These are phyloP conservation scores for Tetrapisispora nanseiensis DNA, from an alignment of 805 yeast species.

Conservation along the genomic window DNA sequence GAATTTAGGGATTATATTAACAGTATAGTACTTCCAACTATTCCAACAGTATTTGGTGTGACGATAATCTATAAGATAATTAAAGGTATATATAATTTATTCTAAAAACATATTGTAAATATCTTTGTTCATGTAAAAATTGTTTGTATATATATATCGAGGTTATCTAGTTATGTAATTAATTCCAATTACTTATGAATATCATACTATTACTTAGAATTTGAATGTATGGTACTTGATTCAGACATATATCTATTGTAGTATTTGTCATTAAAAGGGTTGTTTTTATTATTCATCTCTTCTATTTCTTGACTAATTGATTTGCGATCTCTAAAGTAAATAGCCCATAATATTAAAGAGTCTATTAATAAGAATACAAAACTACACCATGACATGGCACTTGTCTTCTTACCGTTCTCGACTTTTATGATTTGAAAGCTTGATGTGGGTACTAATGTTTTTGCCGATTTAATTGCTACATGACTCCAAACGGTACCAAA, in stretches of 20 bases:
- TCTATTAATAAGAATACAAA: conserved; percentile 40
- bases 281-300: conserved; percentile 6
- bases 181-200: too few species aligned
- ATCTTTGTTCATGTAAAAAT: too few species aligned
- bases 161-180: too few species aligned
- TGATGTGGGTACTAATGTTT: conserved; percentile 36
- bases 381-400: conserved; percentile 51
- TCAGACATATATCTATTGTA: conserved; percentile 5
- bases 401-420: conserved; percentile 41
- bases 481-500: conserved; percentile 56
- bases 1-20: conserved; percentile 7
- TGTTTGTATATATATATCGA: too few species aligned
- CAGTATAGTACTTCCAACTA: background rate
- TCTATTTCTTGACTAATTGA: conserved; percentile 12
- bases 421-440: conserved; percentile 42
- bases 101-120: background rate
- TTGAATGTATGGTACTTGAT: conserved; percentile 4
- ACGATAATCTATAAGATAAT: background rate
- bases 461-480: conserved; percentile 42
- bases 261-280: conserved; percentile 2
- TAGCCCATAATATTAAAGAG: conserved; percentile 30
- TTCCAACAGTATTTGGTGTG: background rate
- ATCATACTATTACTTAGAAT: background rate
- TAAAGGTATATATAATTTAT: background rate
- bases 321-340: conserved; percentile 30